Evolutionary conservation across 2,329 filamentous ascomycete species (phyloP).

Genomic region (Fusarium decemcellulare): DNA sequence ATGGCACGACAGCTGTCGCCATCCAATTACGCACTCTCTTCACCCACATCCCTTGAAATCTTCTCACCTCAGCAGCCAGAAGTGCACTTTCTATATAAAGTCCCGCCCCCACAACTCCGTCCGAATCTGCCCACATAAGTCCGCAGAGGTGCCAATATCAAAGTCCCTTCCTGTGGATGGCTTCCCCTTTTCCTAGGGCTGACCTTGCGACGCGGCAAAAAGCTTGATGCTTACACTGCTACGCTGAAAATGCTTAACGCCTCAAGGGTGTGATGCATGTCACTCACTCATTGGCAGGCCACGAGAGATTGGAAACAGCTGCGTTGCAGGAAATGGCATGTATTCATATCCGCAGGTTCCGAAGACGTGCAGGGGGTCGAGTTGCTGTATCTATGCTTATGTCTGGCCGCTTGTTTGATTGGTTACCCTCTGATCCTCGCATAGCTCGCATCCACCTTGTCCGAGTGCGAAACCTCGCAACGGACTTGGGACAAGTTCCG

Average conservation of each 20-base stretch:
- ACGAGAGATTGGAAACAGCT: background rate
- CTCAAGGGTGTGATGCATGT: slow-evolving; percentile 1
- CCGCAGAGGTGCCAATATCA: background rate
- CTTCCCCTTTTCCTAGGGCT: slow-evolving; percentile 33
- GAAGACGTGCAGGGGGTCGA: background rate
- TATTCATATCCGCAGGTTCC: slow-evolving; percentile 31
- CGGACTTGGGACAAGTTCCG: background rate
- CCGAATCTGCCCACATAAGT: background rate
- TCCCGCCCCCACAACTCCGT: background rate
- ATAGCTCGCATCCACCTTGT: background rate
- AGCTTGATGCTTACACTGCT: slow-evolving; percentile 25
- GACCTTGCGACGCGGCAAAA: slow-evolving; percentile 16
- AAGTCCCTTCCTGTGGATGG: background rate
- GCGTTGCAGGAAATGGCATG: background rate
- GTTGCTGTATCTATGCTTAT: background rate
- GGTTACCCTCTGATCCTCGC: background rate
- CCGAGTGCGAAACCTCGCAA: background rate
- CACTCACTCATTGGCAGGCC: background rate
- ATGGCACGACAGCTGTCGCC: slow-evolving; percentile 15
- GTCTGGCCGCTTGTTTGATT: background rate
- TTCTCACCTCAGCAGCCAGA: background rate
- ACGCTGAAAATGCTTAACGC: background rate
- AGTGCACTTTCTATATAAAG: no score
- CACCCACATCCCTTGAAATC: no score
- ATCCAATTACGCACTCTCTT: background rate